Evolutionary conservation across 2,329 filamentous ascomycete species (phyloP), one percentile per base, ranked within the genome.

Genomic region (Magnaporthales sp.): DNA sequence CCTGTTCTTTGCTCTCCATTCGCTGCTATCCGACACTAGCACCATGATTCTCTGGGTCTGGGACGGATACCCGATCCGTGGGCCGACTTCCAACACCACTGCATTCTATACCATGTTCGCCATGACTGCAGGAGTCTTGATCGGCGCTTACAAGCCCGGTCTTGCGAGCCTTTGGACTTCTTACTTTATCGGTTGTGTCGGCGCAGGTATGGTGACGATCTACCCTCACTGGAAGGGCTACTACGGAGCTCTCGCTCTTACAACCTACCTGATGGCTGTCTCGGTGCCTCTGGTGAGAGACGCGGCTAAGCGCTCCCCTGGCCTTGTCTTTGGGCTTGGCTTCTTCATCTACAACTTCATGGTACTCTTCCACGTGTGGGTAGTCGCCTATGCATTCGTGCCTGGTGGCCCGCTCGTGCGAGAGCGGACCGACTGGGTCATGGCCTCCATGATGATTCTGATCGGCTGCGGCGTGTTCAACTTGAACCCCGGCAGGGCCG

Each of bases 41-140:
- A 99, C 95, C 66, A 98, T 99, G 93, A 97, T 98, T 67, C 84
- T 93, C 19, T 99, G 95, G 95, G 92, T 92, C 2, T 99, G 95
- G 95, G 93, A 97, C 72, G 95, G 95, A 7, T 99, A 91, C 73
- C 95, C 95, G 15, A 86, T 98, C 56, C 88, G 91, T 64, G 95
- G 95, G 7, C 95, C 95, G 2, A 86, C 95, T 64, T 87, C 93
- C 68, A 92, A 89, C 63, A 92, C 93, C n/a, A 93, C 98, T 73
- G 95, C 93, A 66, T 92, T 91, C 72, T 86, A 90, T 75, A 97
- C 56, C 1, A 86, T 97, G 65, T 84, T 91, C 66, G 89, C 89
- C 68, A 99, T 99, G 95, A 92, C 91, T 30, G 80, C 83, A 56
- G 95, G 95, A 66, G 81, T 97, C 24, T 75, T 92, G 15, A 80